Evolutionary conservation across 2,329 filamentous ascomycete genomes (phyloP), one percentile per base, ranked within the genome.

Genomic region (Xylariaceae sp.): DNA sequence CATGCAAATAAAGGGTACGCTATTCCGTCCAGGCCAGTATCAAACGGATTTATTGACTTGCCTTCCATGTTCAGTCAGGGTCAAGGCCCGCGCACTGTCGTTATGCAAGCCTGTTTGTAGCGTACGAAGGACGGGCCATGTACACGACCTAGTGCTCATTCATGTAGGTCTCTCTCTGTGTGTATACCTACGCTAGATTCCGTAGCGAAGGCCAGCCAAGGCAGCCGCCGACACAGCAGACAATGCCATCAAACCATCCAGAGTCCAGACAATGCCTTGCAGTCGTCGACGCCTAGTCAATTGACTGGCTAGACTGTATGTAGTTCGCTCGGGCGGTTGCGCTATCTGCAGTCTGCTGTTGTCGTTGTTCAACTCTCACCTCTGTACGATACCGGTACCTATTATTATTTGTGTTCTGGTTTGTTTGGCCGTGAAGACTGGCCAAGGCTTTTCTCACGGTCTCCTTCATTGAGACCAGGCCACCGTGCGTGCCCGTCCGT

Each of bases 81-180:
- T 30, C 18, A 35, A 23, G 48, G 18, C 23, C 49, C 53, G 18
- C 53, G 18, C 61, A 63, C 58, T 63, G 61, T 59, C 3, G 37
- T 55, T 63, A 53, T 61, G 61, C 61, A 57, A 41, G 51, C 44
- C 55, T 55, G 59, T 59, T 63, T 63, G 61, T 59, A 54, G 6
- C 18, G 48, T 51, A 56, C 37, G 23, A 11, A 45, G 4, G 47
- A 15, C 44, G 58, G 37, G 56, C 48, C 35, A 39, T 56, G 11
- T 51, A 13, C 37, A 30, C 23, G 23, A 30, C 23, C 23, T 30
- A 30, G 23, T 30, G 23, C 23, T 30, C 23, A 30, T 30, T 30
- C 23, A 30, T 30, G 23, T 13, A 41, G 37, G 37, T 41, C 11
- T 41, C 37, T 41, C 37, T 41, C 37, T 41, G 9, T 13, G 3